phyloP scores from a whole-genome alignment of 106 monocot genomes.

The Agapanthus africanus region DNA sequence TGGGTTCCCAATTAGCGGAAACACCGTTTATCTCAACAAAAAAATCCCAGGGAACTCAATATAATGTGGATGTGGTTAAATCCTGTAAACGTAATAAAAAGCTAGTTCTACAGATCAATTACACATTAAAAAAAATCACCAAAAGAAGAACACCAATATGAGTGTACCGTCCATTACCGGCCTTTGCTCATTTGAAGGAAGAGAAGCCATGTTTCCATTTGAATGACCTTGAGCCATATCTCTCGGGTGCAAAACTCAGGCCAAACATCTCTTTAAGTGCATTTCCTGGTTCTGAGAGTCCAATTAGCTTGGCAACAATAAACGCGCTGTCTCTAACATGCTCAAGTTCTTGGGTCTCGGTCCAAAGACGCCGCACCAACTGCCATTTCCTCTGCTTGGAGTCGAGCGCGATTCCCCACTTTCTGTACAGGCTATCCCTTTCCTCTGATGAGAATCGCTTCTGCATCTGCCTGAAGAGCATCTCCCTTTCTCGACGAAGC shows the following conservation, averaged over 20 bases:
- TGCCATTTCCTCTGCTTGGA: conserved; percentile 80
- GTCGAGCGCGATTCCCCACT: conserved; percentile 80
- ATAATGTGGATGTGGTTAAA: too few relatives aligned
- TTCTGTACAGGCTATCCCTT: conserved; percentile 65
- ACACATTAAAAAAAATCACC: too few relatives aligned
- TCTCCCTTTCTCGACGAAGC: conserved; percentile 69
- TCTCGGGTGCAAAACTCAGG: conserved; percentile 68
- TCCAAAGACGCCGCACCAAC: conserved; percentile 65
- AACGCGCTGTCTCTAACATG: conserved; percentile 80
- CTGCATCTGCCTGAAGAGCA: conserved; percentile 67
- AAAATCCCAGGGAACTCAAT: too few relatives aligned
- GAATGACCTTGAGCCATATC: too few relatives aligned
- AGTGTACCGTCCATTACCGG: too few relatives aligned
- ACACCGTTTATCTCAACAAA: too few relatives aligned
- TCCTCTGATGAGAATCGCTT: conserved; percentile 45
- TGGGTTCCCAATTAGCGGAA: too few relatives aligned
- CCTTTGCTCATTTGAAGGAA: too few relatives aligned
- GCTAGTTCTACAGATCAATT: too few relatives aligned
- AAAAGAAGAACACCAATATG: too few relatives aligned
- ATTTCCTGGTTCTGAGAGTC: conserved; percentile 48
- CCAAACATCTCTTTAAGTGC: conserved; percentile 94
- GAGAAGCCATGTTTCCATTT: too few relatives aligned
- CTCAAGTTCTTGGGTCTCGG: conserved; percentile 45
- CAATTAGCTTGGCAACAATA: conserved; percentile 70
- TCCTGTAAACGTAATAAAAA: too few relatives aligned